Conservation (phyloP, 2,329 filamentous ascomycete genomes). For the Aspergillus neotritici region DNA sequence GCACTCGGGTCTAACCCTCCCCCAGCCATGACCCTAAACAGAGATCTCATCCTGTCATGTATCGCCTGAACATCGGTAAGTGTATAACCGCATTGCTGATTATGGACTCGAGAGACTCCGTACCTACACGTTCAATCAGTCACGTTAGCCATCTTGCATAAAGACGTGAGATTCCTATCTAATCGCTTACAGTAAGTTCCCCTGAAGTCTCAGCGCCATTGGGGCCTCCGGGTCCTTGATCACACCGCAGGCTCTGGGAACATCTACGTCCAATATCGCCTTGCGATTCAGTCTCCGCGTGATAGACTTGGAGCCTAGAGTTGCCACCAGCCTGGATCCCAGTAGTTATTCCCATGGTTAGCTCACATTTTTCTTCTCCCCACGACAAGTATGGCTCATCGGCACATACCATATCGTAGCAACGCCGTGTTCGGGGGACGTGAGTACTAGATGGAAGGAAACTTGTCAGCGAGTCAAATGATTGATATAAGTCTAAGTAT, state of each 20-base stretch:
- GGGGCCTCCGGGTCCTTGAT: constrained; percentile 81
- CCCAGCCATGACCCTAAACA: constrained; percentile 54
- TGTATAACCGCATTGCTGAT: constrained; percentile 81
- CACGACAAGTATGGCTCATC: neutral
- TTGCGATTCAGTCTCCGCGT: constrained; percentile 74
- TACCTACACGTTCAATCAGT: constrained; percentile 43
- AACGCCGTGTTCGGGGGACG: constrained; percentile 80
- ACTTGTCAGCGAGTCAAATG: constrained; percentile 16
- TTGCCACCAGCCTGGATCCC: constrained; percentile 73
- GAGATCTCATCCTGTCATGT: constrained; percentile 64
- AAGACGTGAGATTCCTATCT: neutral
- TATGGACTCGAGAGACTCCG: constrained; percentile 77
- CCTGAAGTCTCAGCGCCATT: constrained; percentile 82
- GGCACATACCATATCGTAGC: constrained; percentile 78
- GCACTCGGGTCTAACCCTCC: constrained; percentile 64
- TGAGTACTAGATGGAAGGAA: constrained; percentile 56
- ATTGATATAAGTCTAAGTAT: neutral
- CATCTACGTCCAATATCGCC: constrained; percentile 80
- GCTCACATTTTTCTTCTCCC: neutral
- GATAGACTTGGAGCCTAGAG: constrained; percentile 66
- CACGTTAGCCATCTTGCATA: neutral
- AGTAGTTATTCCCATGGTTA: neutral
- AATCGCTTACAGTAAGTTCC: constrained; percentile 66
- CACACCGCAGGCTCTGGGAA: constrained; percentile 80
- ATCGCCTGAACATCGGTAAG: constrained; percentile 72